Evolutionary conservation across 179 eudicot species (phyloP).

Genomic region (Spergularia azorica): DNA sequence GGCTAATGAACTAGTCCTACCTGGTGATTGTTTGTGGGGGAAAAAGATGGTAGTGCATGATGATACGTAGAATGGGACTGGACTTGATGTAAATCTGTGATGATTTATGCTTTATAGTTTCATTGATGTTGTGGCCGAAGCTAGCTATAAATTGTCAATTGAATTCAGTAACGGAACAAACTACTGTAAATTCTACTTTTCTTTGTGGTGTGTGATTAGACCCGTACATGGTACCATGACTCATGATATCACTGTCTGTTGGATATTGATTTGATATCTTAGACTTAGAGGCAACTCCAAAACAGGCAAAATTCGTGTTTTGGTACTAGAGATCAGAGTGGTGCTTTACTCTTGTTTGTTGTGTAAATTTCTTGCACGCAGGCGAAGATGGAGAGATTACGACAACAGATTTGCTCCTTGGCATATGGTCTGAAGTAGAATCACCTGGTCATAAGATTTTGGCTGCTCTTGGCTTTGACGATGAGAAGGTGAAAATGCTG

Average conservation of each 20-base stretch:
- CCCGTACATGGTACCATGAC: too few relatives aligned
- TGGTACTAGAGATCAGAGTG: not conserved
- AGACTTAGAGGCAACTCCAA: too few relatives aligned
- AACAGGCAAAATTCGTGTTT: not conserved
- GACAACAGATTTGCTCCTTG: conserved; percentile 63
- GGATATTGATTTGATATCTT: too few relatives aligned
- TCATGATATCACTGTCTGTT: too few relatives aligned
- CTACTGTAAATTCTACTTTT: too few relatives aligned
- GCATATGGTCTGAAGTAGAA: conserved; percentile 76
- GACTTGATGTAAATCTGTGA: not conserved
- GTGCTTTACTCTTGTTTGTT: not conserved
- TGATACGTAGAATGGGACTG: too few relatives aligned
- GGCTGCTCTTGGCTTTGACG: conserved; percentile 73
- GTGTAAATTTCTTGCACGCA: conserved; percentile 28
- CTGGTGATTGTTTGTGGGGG: too few relatives aligned
- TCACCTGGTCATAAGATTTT: conserved; percentile 76
- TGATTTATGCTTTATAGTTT: not conserved
- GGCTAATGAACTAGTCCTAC: too few relatives aligned
- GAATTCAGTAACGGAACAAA: too few relatives aligned
- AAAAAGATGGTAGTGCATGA: too few relatives aligned
- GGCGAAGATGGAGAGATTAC: conserved; percentile 78
- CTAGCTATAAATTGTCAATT: too few relatives aligned
- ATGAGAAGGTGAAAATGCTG: conserved; percentile 71
- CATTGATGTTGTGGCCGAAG: not conserved
- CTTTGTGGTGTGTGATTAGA: too few relatives aligned